Conservation (phyloP, 2,329 filamentous ascomycete species). For the Ustulina deusta region DNA sequence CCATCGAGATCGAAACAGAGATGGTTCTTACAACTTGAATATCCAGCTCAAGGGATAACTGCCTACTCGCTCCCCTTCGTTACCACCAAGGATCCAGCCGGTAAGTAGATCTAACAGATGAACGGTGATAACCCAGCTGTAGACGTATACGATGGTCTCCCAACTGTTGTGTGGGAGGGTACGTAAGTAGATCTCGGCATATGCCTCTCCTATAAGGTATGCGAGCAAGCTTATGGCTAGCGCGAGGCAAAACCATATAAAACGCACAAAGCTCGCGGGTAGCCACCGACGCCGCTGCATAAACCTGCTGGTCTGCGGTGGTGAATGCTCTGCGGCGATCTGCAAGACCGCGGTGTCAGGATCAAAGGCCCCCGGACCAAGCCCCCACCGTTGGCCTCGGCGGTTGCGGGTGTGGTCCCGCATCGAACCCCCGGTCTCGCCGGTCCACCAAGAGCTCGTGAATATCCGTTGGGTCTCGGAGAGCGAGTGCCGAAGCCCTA, state of each 20-base stretch:
- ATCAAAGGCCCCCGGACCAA: conserved; percentile 55
- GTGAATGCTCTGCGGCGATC: conserved; percentile 42
- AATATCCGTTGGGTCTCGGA: conserved; percentile 77
- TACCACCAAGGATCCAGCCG: conserved; percentile 74
- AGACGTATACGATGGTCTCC: conserved; percentile 76
- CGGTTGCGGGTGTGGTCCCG: conserved; percentile 54
- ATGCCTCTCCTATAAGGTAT: conserved; percentile 76
- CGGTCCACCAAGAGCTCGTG: conserved; percentile 74
- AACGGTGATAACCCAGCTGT: conserved; percentile 76
- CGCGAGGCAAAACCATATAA: conserved; percentile 76
- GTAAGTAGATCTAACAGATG: conserved; percentile 73
- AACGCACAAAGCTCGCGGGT: conserved; percentile 74
- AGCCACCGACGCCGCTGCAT: conserved; percentile 67
- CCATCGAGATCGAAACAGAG: background rate
- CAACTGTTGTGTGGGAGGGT: conserved; percentile 74
- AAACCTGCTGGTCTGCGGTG: conserved; percentile 49
- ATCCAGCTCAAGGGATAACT: conserved; percentile 78
- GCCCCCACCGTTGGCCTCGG: conserved; percentile 53
- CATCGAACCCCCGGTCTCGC: conserved; percentile 63
- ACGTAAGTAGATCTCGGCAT: conserved; percentile 75
- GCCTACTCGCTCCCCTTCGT: conserved; percentile 74
- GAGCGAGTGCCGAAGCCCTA: conserved; percentile 69
- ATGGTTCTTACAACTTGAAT: conserved; percentile 70
- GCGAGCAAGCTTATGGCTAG: conserved; percentile 72
- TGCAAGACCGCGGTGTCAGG: conserved; percentile 50